These are phyloP conservation scores for Cryphonectria nitschkei DNA, from an alignment of 2,329 filamentous ascomycete genomes.

Conservation along the genomic window DNA sequence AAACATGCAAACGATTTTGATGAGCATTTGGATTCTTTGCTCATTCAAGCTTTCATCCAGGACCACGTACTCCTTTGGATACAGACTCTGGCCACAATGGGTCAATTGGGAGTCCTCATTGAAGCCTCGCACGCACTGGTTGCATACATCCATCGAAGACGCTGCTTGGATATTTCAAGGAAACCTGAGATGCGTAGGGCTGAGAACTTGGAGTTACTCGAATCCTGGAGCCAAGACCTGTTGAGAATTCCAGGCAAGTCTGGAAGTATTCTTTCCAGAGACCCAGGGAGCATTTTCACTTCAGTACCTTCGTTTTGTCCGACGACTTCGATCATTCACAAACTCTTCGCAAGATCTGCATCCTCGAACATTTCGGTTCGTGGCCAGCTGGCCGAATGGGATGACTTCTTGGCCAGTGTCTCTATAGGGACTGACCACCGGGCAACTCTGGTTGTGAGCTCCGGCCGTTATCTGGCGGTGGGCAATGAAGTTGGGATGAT, in stretches of 20 bases:
- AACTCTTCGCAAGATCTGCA: neutral
- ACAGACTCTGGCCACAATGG: neutral
- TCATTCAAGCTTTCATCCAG: neutral
- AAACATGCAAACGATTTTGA: neutral
- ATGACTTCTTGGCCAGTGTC: neutral
- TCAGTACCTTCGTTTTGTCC: neutral
- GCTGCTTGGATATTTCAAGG: neutral
- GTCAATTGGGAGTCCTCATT: neutral
- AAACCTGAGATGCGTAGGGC: neutral
- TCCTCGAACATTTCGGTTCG: neutral
- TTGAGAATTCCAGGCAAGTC: neutral
- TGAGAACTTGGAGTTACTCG: neutral
- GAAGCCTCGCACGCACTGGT: neutral
- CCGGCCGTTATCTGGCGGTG: neutral
- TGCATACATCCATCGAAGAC: neutral
- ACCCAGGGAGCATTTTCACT: neutral
- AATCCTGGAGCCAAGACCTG: neutral
- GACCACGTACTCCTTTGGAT: neutral
- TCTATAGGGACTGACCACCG: neutral
- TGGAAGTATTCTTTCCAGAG: neutral
- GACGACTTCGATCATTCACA: neutral
- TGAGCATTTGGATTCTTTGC: neutral
- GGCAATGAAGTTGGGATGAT: neutral
- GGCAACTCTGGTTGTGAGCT: neutral
- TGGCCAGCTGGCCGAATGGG: neutral